phyloP scores from a whole-genome alignment of 306 rosid genomes.

The Gastrolobium villosum region DNA sequence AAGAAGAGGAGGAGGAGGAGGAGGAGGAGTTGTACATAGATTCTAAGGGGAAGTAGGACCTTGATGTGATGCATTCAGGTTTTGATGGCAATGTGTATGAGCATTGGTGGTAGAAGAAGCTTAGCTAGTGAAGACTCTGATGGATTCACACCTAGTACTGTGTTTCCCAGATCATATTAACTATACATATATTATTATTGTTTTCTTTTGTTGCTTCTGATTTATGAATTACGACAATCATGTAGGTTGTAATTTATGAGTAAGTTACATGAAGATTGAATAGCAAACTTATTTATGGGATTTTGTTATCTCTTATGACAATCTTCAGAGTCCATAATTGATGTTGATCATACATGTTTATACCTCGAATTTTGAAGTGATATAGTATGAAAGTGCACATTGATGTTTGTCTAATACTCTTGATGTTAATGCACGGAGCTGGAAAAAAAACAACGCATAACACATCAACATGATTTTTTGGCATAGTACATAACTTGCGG shows the following conservation, averaged over 20 bases:
- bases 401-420: no score
- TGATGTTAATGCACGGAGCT: no score
- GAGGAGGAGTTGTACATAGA: constrained; percentile 56
- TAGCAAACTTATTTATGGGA: constrained; percentile 30
- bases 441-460: no score
- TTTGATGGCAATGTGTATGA: constrained; percentile 72
- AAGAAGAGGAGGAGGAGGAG: background rate
- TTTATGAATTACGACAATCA: constrained; percentile 32
- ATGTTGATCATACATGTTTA: no score
- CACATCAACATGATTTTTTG: no score
- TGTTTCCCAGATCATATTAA: constrained; percentile 75
- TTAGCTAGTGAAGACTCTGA: constrained; percentile 83
- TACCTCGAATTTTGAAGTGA: no score
- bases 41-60: constrained; percentile 66
- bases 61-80: constrained; percentile 47
- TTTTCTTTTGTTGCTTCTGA: background rate
- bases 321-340: background rate
- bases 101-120: constrained; percentile 84
- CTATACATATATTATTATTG: background rate
- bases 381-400: no score
- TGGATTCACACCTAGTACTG: constrained; percentile 81
- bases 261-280: constrained; percentile 36
- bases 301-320: background rate
- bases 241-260: constrained; percentile 51
- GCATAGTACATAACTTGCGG: no score